These are phyloP conservation scores for Bassia scoparia DNA, from an alignment of 148 eudicot genomes.

Conservation along the genomic window DNA sequence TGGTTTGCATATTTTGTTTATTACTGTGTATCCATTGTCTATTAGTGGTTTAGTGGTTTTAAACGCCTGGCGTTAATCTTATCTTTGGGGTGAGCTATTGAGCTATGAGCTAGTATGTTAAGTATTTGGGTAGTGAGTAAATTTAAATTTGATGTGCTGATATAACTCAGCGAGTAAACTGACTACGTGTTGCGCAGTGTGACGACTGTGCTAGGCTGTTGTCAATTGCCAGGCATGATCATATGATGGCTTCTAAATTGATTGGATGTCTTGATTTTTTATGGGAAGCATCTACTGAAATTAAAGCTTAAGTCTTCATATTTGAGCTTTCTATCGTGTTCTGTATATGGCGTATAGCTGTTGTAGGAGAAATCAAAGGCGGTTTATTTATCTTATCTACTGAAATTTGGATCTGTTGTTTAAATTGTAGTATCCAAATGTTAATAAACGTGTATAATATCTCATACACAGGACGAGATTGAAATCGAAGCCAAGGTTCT, in stretches of 20 bases:
- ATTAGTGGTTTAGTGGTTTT: background rate
- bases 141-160: no score
- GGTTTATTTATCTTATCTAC: background rate
- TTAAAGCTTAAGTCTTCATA: background rate
- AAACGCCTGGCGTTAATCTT: background rate
- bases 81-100: background rate
- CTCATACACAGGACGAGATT: conserved; percentile 67
- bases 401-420: background rate
- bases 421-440: background rate
- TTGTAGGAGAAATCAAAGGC: background rate
- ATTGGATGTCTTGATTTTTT: background rate
- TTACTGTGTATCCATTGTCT: no score
- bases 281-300: background rate
- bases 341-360: background rate
- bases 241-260: background rate
- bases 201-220: background rate
- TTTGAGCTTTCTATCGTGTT: background rate
- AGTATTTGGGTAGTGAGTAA: no score
- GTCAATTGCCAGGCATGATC: background rate
- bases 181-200: no score
- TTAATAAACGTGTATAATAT: conserved; percentile 2
- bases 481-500: conserved; percentile 74
- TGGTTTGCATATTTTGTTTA: background rate
- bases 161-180: background rate
- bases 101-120: no score